Percentiles rank a stretch among this genome's conserved stretches.
Conservation (phyloP, 805 yeast species). For the Maudiozyma serrabonitensis region DNA sequence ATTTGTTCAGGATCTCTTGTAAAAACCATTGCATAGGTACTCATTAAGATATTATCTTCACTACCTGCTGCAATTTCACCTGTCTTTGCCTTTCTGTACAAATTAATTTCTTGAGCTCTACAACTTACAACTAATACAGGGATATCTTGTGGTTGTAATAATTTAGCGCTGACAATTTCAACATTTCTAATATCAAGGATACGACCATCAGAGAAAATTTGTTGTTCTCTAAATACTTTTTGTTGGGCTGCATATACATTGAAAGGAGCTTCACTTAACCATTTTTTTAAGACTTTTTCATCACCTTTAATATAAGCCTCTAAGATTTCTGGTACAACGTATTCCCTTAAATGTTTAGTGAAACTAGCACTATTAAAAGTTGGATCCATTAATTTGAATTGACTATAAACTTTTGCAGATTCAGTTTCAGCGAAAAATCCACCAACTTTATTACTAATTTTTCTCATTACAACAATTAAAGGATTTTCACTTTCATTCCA, state of each 20-base stretch:
- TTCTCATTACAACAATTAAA: slow-evolving; percentile 68
- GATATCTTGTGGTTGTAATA: slow-evolving; percentile 78
- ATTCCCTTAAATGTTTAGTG: slow-evolving; percentile 76
- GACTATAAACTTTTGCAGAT: slow-evolving; percentile 80
- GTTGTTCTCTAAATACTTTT: slow-evolving; percentile 85
- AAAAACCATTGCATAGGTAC: slow-evolving; percentile 93
- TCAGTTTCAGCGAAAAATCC: slow-evolving; percentile 95
- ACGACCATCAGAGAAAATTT: slow-evolving; percentile 80
- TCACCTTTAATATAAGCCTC: slow-evolving; percentile 95
- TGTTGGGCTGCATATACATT: slow-evolving; percentile 91
- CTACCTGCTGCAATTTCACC: slow-evolving; percentile 95
- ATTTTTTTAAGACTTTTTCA: slow-evolving; percentile 64
- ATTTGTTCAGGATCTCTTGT: slow-evolving; percentile 89
- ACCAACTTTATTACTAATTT: slow-evolving; percentile 67
- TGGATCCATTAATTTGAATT: slow-evolving; percentile 85
- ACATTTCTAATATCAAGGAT: slow-evolving; percentile 93
- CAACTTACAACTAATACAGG: slow-evolving; percentile 93
- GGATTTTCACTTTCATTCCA: slow-evolving; percentile 97
- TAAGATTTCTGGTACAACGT: slow-evolving; percentile 85
- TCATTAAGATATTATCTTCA: slow-evolving; percentile 82
- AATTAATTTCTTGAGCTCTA: slow-evolving; percentile 91
- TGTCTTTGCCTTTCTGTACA: slow-evolving; percentile 80
- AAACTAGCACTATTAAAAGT: slow-evolving; percentile 70
- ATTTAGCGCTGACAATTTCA: slow-evolving; percentile 79
- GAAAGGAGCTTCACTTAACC: slow-evolving; percentile 96